Evolutionary conservation across 257 asterid genomes (phyloP), one percentile per base, ranked within the genome.

Genomic region (Leptodermis oblonga): DNA sequence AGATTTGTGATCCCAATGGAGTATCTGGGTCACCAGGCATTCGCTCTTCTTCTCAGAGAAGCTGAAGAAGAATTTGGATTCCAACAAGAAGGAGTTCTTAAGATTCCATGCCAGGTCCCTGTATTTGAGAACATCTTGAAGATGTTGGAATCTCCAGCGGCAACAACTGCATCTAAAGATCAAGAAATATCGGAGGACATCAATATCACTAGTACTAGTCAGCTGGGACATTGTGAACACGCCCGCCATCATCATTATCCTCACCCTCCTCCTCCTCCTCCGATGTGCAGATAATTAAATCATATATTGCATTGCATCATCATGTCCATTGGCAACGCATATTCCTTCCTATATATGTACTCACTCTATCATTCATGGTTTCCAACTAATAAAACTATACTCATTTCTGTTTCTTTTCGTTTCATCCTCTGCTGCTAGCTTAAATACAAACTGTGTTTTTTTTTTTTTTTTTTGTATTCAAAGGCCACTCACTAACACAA

Each of bases 1-100:
- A 81, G 97, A 53, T 88, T 81, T 23, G 84, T 88, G 49, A 88
- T 90, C 76, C 92, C 89, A 59, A 90, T 82, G 5, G 89, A 85
- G 65, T 79, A 88, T 54, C 79, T 90, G 56, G 73, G 86, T 5
- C 96, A 86, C 77, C 90, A 80, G 26, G 80, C 83, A 25, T 90
- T 90, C 61, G 85, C 83, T 28, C 39, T 79, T 48, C 79, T 90
- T 41, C 82, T 90, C 14, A 77, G 92, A 45, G 89, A 90, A 73
- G 97, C 97, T 0, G 97, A 90, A 73, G 97, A 90, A 37, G 97
- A 88, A 55, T 90, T 88, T 37, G 97, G 97, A 1, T 90, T 90
- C 78, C 97, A 90, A 45, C 90, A 85, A 53, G 85, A 90, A 73
- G 97, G 97, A 23, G 82, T 88, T 45, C 88, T 90, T 3, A 82